Evolutionary conservation across 176 grass and related monocot genomes (phyloP).

Genomic region (Paspalum vaginatum): DNA sequence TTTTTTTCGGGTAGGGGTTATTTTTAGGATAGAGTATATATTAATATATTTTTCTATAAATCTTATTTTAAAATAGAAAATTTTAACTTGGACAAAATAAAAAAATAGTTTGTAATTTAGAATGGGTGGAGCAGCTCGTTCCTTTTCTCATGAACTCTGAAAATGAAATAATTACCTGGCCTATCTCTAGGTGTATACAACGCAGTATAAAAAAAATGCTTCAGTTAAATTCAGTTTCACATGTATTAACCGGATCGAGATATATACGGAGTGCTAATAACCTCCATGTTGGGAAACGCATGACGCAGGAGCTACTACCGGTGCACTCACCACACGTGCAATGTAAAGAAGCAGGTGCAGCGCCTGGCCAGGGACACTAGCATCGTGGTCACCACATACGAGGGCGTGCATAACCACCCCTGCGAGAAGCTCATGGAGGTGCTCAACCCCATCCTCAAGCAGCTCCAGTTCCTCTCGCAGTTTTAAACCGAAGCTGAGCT

Average conservation of each 20-base stretch:
- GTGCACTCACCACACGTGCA: conserved; percentile 89
- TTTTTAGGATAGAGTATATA: too few relatives aligned
- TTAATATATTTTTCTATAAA: too few relatives aligned
- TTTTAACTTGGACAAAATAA: too few relatives aligned
- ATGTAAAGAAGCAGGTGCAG: conserved; percentile 92
- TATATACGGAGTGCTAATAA: too few relatives aligned
- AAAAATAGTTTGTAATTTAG: too few relatives aligned
- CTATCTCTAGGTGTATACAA: too few relatives aligned
- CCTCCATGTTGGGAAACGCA: not conserved
- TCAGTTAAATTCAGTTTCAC: not conserved
- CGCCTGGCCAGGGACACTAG: conserved; percentile 82
- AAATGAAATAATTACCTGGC: not conserved
- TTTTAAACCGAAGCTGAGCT: conserved; percentile 37
- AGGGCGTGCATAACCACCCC: conserved; percentile 91
- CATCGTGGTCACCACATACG: conserved; percentile 90
- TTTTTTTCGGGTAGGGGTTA: too few relatives aligned
- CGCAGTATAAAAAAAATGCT: not conserved
- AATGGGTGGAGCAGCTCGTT: too few relatives aligned
- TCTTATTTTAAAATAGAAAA: too few relatives aligned
- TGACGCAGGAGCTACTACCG: conserved; percentile 83
- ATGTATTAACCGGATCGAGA: not conserved
- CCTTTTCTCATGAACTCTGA: not conserved
- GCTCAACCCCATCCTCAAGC: conserved; percentile 71
- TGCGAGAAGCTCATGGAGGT: conserved; percentile 93
- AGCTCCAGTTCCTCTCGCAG: conserved; percentile 82